phyloP scores from a whole-genome alignment of 2,329 filamentous ascomycete genomes.

The Xenosphaeropsis pyriputrescens region DNA sequence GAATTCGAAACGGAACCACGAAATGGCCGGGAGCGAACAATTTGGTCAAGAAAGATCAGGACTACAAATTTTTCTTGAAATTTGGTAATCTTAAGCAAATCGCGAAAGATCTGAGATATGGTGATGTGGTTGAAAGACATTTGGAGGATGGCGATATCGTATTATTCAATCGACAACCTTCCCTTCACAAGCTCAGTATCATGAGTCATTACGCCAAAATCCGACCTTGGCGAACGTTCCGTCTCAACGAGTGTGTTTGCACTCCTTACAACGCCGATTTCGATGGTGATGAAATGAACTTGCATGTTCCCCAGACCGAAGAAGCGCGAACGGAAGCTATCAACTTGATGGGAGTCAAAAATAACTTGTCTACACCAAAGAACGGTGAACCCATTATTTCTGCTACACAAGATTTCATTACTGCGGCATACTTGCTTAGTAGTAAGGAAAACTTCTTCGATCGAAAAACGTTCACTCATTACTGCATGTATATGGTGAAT shows the following conservation, averaged over 20 bases:
- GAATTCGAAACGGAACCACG: slow-evolving; percentile 60
- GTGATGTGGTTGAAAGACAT: slow-evolving; percentile 87
- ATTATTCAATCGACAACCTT: slow-evolving; percentile 95
- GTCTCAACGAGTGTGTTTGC: slow-evolving; percentile 95
- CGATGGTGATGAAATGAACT: slow-evolving; percentile 97
- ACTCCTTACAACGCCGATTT: slow-evolving; percentile 98
- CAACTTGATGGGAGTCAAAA: slow-evolving; percentile 93
- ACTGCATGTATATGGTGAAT: slow-evolving; percentile 90
- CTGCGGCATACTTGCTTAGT: slow-evolving; percentile 79
- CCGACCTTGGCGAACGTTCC: slow-evolving; percentile 87
- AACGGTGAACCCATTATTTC: slow-evolving; percentile 97
- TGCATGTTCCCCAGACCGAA: slow-evolving; percentile 95
- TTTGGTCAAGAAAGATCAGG: slow-evolving; percentile 55
- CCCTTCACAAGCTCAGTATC: slow-evolving; percentile 96
- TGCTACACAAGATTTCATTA: slow-evolving; percentile 99
- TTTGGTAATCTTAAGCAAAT: slow-evolving; percentile 56
- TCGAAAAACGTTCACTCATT: slow-evolving; percentile 72
- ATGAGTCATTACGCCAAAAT: slow-evolving; percentile 91
- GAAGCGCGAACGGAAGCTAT: slow-evolving; percentile 92
- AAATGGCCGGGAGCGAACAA: slow-evolving; percentile 82
- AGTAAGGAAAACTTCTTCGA: slow-evolving; percentile 91
- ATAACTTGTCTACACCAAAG: slow-evolving; percentile 90
- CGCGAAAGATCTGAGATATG: slow-evolving; percentile 63
- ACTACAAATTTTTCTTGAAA: slow-evolving; percentile 60
- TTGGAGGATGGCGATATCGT: slow-evolving; percentile 92